Evolutionary conservation across 305 asterid genomes (phyloP).

Genomic region (Rubia tinctorum): DNA sequence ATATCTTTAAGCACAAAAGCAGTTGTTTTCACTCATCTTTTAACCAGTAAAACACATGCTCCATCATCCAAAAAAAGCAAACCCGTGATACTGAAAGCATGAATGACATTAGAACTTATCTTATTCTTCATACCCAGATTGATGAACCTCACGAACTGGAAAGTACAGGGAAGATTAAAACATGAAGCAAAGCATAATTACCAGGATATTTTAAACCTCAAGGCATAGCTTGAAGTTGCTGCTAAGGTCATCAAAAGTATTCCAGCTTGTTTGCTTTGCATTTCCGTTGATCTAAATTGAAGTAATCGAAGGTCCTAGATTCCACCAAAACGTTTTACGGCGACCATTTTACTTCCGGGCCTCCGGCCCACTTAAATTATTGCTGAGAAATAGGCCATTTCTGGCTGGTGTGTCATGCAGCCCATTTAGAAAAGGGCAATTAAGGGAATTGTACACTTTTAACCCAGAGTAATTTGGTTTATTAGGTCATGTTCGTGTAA

Average conservation of each 20-base stretch:
- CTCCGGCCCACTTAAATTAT: background rate
- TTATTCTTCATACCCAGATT: background rate
- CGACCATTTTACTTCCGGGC: background rate
- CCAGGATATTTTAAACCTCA: background rate
- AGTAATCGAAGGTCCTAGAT: background rate
- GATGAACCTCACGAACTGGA: constrained; percentile 9
- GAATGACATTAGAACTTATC: background rate
- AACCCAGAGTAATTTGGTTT: too few species aligned
- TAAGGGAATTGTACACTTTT: too few species aligned
- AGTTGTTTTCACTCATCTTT: background rate
- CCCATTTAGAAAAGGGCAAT: background rate
- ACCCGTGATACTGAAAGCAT: background rate
- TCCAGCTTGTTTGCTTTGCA: constrained; percentile 9
- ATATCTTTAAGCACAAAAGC: background rate
- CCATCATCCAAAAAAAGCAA: constrained; percentile 3
- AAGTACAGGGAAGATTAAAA: background rate
- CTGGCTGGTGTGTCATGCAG: background rate
- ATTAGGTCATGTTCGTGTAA: too few species aligned
- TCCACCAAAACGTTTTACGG: background rate
- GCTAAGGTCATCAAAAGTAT: constrained; percentile 8
- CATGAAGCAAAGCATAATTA: constrained; percentile 18
- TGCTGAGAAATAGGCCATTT: too few species aligned
- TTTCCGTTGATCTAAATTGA: background rate
- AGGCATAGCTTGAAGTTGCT: constrained; percentile 9
- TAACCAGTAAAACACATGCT: too few species aligned